A percentile compares a stretch with the other conserved stretches of the same genome.
These are phyloP conservation scores for Cladosporium sp. DNA, from an alignment of 2,329 filamentous ascomycete genomes.

Conservation along the genomic window DNA sequence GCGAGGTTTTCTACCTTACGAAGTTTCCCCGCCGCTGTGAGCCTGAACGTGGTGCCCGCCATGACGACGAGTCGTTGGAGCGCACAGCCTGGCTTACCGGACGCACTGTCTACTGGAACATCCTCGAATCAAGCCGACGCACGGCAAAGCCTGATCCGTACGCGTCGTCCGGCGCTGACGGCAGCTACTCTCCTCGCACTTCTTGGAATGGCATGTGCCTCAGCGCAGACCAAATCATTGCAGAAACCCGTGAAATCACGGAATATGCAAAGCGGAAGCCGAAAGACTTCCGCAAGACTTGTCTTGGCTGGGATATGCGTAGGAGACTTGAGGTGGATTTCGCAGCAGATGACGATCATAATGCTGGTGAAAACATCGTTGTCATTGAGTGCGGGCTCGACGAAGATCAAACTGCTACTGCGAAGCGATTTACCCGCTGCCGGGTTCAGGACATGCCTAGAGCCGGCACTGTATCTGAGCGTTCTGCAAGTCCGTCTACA, in stretches of 20 bases:
- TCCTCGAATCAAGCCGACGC: conserved; percentile 72
- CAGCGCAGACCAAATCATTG: conserved; percentile 60
- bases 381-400: conserved; percentile 68
- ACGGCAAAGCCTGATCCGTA: conserved; percentile 65
- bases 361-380: conserved; percentile 69
- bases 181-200: conserved; percentile 73
- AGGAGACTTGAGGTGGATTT: conserved; percentile 83
- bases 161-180: conserved; percentile 57
- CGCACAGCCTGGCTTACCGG: conserved; percentile 74
- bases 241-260: conserved; percentile 78
- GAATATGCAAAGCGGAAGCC: conserved; percentile 66
- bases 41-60: conserved; percentile 38
- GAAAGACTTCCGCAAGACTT: conserved; percentile 69
- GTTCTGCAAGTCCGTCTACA: conserved; percentile 22
- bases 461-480: neutral
- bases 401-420: conserved; percentile 47
- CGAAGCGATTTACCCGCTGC: conserved; percentile 55
- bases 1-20: conserved; percentile 80
- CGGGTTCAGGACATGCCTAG: conserved; percentile 30
- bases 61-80: conserved; percentile 50
- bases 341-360: conserved; percentile 67
- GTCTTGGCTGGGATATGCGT: conserved; percentile 87
- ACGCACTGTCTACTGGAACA: conserved; percentile 70
- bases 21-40: conserved; percentile 58
- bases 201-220: conserved; percentile 69